Base-by-base conservation (phyloP, 2,329 filamentous ascomycete species). In the Trichocomaceae sp. region DNA sequence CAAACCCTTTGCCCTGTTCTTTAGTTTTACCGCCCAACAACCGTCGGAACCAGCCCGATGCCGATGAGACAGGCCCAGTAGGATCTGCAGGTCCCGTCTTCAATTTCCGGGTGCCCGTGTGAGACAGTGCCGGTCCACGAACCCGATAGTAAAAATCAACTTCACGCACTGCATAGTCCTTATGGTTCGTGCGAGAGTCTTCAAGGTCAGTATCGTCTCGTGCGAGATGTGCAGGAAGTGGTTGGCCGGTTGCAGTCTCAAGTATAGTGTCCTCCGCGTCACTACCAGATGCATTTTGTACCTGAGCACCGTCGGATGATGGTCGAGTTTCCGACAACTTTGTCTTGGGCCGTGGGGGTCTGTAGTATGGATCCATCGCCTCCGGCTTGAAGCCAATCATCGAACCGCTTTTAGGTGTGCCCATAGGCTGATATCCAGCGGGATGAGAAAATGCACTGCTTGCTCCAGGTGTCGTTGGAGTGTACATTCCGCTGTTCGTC, bases 101-200 rank as follows among this genome's bases (percentile, higher is more conserved):
- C 50, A 96, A 77, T 67, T 88, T 92, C 49, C 93, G 82, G 19
- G 88, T 90, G 0, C 87, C 87, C 2, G 84, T 84, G 57, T 90
- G 88, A 1, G 90, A 91, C 12, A 97, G 75, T 1, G 92, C 90
- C 19, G 90, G 89, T 0, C 93, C 93, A 33, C 93, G 84, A 17
- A 95, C 87, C 9, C 90, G 88, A 64, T 99, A 97, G 72, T 97
- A 97, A 64, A 96, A 96, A 69, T 99, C 93, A 0, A 95, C 90
- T 70, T 99, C 93, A 54, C 93, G 86, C 0, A 92, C 93, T 1
- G 91, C 86, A 66, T 97, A 97, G 66, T 99, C 92, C 1, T 87
- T 85, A 47, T 83, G 79, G 83, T 84, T 55, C 72, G 75, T 60
- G 62, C 69, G 59, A 59, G 71, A 69, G 50, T 79, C 75, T 17